Conservation (phyloP, 208 protist genomes). For the Crithidia fasciculata region DNA sequence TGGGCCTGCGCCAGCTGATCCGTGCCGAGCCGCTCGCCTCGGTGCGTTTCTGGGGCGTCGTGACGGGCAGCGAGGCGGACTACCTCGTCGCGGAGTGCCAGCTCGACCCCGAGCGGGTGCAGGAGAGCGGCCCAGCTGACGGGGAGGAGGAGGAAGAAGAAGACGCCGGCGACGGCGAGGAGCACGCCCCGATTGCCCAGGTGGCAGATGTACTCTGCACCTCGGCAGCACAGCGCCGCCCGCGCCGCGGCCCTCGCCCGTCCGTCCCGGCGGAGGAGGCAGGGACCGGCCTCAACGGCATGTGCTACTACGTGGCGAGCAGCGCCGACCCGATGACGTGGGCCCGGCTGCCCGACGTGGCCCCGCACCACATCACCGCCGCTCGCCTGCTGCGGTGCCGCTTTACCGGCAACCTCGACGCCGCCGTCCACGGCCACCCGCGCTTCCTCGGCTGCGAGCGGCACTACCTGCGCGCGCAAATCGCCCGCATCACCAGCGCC, state of each 20-base stretch:
- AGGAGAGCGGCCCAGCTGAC: constrained; percentile 15
- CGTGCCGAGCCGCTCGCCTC: constrained; percentile 79
- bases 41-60: constrained; percentile 90
- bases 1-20: constrained; percentile 89
- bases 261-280: constrained; percentile 58
- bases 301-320: constrained; percentile 88
- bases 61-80: constrained; percentile 75
- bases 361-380: constrained; percentile 87
- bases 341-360: constrained; percentile 91
- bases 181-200: constrained; percentile 65
- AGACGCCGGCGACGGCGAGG: constrained; percentile 65
- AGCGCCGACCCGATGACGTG: constrained; percentile 79
- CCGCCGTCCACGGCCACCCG: constrained; percentile 85
- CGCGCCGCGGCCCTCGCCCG: constrained; percentile 39
- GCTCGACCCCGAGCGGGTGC: constrained; percentile 68
- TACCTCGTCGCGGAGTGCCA: constrained; percentile 93
- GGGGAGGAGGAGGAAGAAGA: constrained; percentile 71
- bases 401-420: constrained; percentile 93
- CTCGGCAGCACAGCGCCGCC: constrained; percentile 37
- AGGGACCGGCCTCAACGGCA: constrained; percentile 88
- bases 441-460: constrained; percentile 92
- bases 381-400: constrained; percentile 84
- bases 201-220: constrained; percentile 76
- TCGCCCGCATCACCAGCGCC: constrained; percentile 93
- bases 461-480: constrained; percentile 95